Evolutionary conservation across 2,329 filamentous ascomycete species (phyloP).

Genomic region (Fusarium pininemorale): DNA sequence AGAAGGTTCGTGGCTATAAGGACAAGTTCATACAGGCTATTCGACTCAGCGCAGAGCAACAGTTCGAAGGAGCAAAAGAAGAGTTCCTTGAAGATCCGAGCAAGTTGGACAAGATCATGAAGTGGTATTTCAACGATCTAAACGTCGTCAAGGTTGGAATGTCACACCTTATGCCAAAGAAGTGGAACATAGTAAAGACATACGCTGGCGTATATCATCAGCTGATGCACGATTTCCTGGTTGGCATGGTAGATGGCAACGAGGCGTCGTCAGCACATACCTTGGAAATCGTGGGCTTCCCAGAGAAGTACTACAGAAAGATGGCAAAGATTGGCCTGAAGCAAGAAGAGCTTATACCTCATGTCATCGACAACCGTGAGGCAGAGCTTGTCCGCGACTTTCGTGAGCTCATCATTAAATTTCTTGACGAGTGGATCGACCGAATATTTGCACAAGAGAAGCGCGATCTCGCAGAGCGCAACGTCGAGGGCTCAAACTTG

Average conservation of each 20-base stretch:
- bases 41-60: slow-evolving; percentile 74
- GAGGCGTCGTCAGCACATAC: slow-evolving; percentile 87
- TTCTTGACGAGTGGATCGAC: slow-evolving; percentile 97
- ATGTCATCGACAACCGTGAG: slow-evolving; percentile 90
- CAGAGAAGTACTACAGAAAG: slow-evolving; percentile 94
- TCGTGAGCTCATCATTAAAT: slow-evolving; percentile 92
- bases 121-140: slow-evolving; percentile 98
- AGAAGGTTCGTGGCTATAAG: slow-evolving; percentile 94
- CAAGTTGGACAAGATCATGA: slow-evolving; percentile 84
- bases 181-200: slow-evolving; percentile 93
- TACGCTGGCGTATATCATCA: slow-evolving; percentile 92
- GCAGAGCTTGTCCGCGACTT: slow-evolving; percentile 92
- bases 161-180: slow-evolving; percentile 89
- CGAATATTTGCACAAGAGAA: slow-evolving; percentile 86
- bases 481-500: slow-evolving; percentile 76
- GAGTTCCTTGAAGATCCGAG: slow-evolving; percentile 86
- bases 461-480: slow-evolving; percentile 81
- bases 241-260: slow-evolving; percentile 83
- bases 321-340: slow-evolving; percentile 89
- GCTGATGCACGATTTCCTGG: slow-evolving; percentile 93
- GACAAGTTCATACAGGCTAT: slow-evolving; percentile 91
- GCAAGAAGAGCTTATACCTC: slow-evolving; percentile 79
- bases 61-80: slow-evolving; percentile 76
- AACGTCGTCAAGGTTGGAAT: slow-evolving; percentile 95
- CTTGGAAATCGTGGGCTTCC: slow-evolving; percentile 93